Evolutionary conservation across 1,284 basidiomycete species (phyloP).

Genomic region (Puccinia brachypodii): DNA sequence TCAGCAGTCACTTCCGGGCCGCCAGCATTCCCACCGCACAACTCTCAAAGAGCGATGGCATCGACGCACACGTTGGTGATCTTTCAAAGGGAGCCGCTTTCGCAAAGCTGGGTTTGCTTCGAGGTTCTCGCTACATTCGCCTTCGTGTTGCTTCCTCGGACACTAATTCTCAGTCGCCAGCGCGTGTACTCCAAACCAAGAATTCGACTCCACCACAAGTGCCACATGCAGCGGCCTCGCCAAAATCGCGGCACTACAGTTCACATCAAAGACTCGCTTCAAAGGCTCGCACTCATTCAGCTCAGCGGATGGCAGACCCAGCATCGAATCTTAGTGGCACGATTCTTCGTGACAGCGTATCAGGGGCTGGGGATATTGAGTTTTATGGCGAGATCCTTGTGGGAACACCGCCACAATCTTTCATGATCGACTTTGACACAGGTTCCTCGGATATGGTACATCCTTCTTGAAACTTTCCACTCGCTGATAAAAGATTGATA

Average conservation of each 20-base stretch:
- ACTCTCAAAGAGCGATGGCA: not conserved
- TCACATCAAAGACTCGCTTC: not conserved
- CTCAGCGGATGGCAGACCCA: not conserved
- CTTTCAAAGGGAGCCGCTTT: conserved; percentile 36
- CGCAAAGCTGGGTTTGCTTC: conserved; percentile 31
- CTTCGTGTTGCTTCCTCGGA: conserved; percentile 1
- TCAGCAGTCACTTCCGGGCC: not conserved
- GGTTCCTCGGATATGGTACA: conserved; percentile 47
- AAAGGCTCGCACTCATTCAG: not conserved
- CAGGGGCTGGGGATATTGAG: conserved; percentile 50
- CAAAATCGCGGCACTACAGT: not conserved
- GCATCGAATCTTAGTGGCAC: conserved; percentile 20
- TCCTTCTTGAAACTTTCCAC: not conserved
- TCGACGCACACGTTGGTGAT: not conserved
- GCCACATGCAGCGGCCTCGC: not conserved
- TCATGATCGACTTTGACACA: conserved; percentile 52
- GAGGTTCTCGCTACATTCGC: conserved; percentile 28
- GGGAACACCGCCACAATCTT: conserved; percentile 50
- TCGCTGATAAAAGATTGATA: not conserved
- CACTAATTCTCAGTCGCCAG: not conserved
- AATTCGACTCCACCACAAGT: not conserved
- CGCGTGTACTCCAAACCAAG: not conserved
- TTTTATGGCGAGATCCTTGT: conserved; percentile 51
- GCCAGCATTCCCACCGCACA: not conserved
- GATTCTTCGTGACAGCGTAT: conserved; percentile 23